Percentiles rank a stretch among this genome's conserved stretches.
Evolutionary conservation across 2,329 filamentous ascomycete species (phyloP).

Genomic region (Aspergillus fumigatus): DNA sequence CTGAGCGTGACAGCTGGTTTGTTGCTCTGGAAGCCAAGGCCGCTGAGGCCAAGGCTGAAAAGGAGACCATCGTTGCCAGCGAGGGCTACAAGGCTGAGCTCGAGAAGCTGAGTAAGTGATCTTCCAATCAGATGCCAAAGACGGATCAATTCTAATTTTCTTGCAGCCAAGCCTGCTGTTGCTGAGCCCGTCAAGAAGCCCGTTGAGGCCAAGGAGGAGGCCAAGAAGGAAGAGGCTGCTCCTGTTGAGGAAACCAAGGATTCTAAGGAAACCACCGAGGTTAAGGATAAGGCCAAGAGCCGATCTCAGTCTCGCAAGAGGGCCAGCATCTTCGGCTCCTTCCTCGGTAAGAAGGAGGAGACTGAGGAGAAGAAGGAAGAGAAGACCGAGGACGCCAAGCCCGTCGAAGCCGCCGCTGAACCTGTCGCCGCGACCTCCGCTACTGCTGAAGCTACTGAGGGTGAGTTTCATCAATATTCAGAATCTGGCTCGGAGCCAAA

Average conservation of each 20-base stretch:
- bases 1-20: slow-evolving; percentile 92
- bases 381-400: slow-evolving; percentile 37
- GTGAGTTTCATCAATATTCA: slow-evolving; percentile 9
- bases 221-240: slow-evolving; percentile 39
- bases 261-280: slow-evolving; percentile 33
- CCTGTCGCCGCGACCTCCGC: slow-evolving; percentile 44
- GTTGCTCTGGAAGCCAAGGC: slow-evolving; percentile 76
- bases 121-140: too few relatives aligned
- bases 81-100: slow-evolving; percentile 86
- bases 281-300: slow-evolving; percentile 51
- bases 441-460: slow-evolving; percentile 14
- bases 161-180: slow-evolving; percentile 30
- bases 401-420: slow-evolving; percentile 38
- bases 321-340: slow-evolving; percentile 37
- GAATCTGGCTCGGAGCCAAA: not conserved
- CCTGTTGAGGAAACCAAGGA: slow-evolving; percentile 45
- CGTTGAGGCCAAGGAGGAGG: slow-evolving; percentile 25
- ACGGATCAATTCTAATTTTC: slow-evolving; percentile 15
- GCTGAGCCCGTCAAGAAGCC: slow-evolving; percentile 21
- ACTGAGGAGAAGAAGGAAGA: slow-evolving; percentile 39
- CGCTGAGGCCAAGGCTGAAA: slow-evolving; percentile 77
- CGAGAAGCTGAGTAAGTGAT: slow-evolving; percentile 61
- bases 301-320: slow-evolving; percentile 57
- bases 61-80: slow-evolving; percentile 66
- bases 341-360: slow-evolving; percentile 60